Evolutionary conservation across 2,329 filamentous ascomycete species (phyloP).

Genomic region (Tolypocladium album): DNA sequence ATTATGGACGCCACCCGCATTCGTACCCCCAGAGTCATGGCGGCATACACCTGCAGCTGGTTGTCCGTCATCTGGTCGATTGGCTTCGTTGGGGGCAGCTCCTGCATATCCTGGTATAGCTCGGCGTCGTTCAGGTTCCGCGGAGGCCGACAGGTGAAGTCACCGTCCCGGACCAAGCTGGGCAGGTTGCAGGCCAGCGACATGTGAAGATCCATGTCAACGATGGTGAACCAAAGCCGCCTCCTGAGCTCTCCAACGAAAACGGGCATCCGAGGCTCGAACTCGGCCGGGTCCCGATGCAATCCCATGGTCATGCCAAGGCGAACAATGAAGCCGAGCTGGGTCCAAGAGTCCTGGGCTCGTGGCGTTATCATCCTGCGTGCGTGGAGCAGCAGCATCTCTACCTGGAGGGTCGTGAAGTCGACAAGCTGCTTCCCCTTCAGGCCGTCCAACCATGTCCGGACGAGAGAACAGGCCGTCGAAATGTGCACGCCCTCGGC

Average conservation of each 20-base stretch:
- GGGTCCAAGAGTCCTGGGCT: conserved; percentile 41
- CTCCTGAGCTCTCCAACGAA: conserved; percentile 43
- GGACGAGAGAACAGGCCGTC: conserved; percentile 43
- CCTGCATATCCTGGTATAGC: conserved; percentile 33
- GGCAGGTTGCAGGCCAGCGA: conserved; percentile 42
- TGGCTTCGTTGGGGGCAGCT: conserved; percentile 36
- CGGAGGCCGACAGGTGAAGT: conserved; percentile 42
- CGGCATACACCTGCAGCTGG: conserved; percentile 43
- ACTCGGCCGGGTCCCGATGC: conserved; percentile 45
- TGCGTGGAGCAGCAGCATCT: conserved; percentile 42
- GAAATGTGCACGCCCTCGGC: conserved; percentile 44
- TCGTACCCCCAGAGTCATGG: conserved; percentile 36
- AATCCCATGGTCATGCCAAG: conserved; percentile 51
- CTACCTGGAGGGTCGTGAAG: conserved; percentile 41
- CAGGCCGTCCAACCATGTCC: conserved; percentile 40
- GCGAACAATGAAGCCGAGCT: conserved; percentile 43
- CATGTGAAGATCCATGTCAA: conserved; percentile 46
- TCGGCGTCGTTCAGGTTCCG: conserved; percentile 43
- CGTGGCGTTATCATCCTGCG: conserved; percentile 40
- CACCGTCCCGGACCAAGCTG: conserved; percentile 37
- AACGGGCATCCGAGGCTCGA: conserved; percentile 33
- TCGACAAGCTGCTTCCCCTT: conserved; percentile 42
- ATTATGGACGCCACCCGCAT: conserved; percentile 39
- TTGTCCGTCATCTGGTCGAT: conserved; percentile 42
- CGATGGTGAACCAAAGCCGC: conserved; percentile 45